These are phyloP conservation scores for Globisporangium acanthophoron DNA, from an alignment of 352 stramenopile species.

Conservation along the genomic window DNA sequence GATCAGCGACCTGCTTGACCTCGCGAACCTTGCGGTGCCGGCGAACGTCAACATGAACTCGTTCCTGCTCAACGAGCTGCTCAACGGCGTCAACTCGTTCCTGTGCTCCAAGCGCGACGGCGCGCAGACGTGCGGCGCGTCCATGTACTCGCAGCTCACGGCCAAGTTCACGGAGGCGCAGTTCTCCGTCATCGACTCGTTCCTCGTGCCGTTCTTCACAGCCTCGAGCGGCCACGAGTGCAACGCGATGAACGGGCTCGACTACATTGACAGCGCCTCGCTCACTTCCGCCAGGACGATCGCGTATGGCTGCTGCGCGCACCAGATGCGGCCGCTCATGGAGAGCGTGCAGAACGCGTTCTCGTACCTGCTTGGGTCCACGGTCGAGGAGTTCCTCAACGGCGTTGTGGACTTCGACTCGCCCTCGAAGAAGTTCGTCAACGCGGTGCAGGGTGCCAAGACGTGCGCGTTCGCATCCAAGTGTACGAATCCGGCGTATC, in stretches of 20 bases:
- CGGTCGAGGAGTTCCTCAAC: conserved; percentile 44
- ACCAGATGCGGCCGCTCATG: conserved; percentile 29
- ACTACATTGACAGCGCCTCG: conserved; percentile 7
- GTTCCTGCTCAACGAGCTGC: conserved; percentile 29
- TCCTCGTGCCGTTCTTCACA: conserved; percentile 23
- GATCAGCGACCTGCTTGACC: conserved; percentile 36
- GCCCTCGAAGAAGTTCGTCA: conserved; percentile 22
- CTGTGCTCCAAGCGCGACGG: conserved; percentile 36
- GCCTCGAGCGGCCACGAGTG: conserved; percentile 18
- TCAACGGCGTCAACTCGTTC: conserved; percentile 49
- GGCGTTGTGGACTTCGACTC: conserved; percentile 21
- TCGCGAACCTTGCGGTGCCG: conserved; percentile 45
- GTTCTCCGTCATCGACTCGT: conserved; percentile 24
- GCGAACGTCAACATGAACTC: conserved; percentile 32
- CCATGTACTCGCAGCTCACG: conserved; percentile 32
- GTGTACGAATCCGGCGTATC: conserved; percentile 38
- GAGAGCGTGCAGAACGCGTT: conserved; percentile 38
- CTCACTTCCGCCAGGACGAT: conserved; percentile 3
- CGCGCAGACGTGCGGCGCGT: conserved; percentile 31
- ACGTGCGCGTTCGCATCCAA: conserved; percentile 36
- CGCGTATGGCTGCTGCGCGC: conserved; percentile 10
- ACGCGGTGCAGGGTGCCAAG: conserved; percentile 21
- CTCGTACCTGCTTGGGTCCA: conserved; percentile 43
- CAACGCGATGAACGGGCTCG: conserved; percentile 5
- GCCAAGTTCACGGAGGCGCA: conserved; percentile 29